phyloP scores from a whole-genome alignment of 2,329 filamentous ascomycete species.

The Penicillium freii region DNA sequence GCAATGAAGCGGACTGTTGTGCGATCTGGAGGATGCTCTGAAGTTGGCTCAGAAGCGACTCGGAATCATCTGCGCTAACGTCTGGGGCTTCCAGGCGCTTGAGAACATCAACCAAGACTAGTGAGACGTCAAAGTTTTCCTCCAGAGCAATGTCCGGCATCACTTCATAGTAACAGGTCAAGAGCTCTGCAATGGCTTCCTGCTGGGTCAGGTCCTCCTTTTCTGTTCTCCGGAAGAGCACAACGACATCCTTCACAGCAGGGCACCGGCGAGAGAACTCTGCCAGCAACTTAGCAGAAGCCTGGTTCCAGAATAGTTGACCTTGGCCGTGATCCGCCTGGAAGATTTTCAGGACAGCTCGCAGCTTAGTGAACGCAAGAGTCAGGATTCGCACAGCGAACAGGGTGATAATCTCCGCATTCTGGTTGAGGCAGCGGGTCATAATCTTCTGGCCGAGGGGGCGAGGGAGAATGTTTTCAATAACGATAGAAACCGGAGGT shows the following conservation, averaged over 20 bases:
- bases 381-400: constrained; percentile 80
- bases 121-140: constrained; percentile 84
- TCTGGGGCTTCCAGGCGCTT: constrained; percentile 54
- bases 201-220: constrained; percentile 71
- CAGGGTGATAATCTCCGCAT: constrained; percentile 75
- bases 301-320: constrained; percentile 65
- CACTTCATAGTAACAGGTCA: constrained; percentile 81
- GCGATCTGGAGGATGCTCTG: constrained; percentile 80
- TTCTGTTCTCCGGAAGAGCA: constrained; percentile 67
- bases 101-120: constrained; percentile 68
- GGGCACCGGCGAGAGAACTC: constrained; percentile 79
- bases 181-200: constrained; percentile 72
- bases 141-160: constrained; percentile 75
- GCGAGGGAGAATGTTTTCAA: constrained; percentile 83
- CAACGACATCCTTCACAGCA: constrained; percentile 75
- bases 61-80: constrained; percentile 50
- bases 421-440: constrained; percentile 73
- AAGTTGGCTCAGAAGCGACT: constrained; percentile 68
- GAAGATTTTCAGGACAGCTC: constrained; percentile 61
- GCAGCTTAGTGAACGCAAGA: constrained; percentile 75
- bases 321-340: constrained; percentile 46
- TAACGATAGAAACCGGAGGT: constrained; percentile 72
- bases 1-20: constrained; percentile 75
- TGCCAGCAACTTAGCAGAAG: constrained; percentile 64
- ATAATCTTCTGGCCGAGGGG: constrained; percentile 78